A percentile compares a stretch with the other conserved stretches of the same genome.
These are phyloP conservation scores for Remersonia thermophila DNA, from an alignment of 2,329 filamentous ascomycete species.

Conservation along the genomic window DNA sequence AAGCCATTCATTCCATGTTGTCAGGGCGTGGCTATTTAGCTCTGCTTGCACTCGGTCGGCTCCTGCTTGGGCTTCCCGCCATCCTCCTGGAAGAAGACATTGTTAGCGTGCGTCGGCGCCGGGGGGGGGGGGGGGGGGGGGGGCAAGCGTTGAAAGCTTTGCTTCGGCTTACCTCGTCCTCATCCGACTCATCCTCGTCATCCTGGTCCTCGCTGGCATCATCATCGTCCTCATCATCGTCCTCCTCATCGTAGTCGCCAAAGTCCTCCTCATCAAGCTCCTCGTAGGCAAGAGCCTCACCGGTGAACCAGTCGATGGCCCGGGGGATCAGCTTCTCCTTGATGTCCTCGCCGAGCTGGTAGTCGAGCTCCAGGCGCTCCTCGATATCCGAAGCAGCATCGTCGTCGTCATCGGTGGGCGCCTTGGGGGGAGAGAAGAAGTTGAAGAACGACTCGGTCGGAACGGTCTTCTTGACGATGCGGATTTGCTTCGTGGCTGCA, in stretches of 20 bases:
- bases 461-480: slow-evolving; percentile 97
- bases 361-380: slow-evolving; percentile 94
- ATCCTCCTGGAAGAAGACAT: slow-evolving; percentile 51
- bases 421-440: slow-evolving; percentile 94
- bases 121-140: too few relatives aligned
- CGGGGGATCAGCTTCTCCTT: slow-evolving; percentile 99
- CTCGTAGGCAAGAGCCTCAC: slow-evolving; percentile 93
- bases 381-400: slow-evolving; percentile 84
- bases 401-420: slow-evolving; percentile 62
- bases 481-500: slow-evolving; percentile 94
- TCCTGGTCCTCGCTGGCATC: slow-evolving; percentile 71
- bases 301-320: slow-evolving; percentile 98
- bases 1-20: background rate
- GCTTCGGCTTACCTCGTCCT: slow-evolving; percentile 57
- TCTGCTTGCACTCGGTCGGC: slow-evolving; percentile 92
- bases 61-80: slow-evolving; percentile 86
- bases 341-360: slow-evolving; percentile 97
- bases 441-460: slow-evolving; percentile 98
- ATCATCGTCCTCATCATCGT: slow-evolving; percentile 88
- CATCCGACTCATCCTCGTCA: slow-evolving; percentile 61
- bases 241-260: slow-evolving; percentile 84
- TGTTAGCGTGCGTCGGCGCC: slow-evolving; percentile 5
- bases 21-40: slow-evolving; percentile 38
- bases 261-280: slow-evolving; percentile 76
- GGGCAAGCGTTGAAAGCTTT: slow-evolving; percentile 3